Evolutionary conservation across 176 grass and related monocot species (phyloP).

Genomic region (Olyra latifolia): DNA sequence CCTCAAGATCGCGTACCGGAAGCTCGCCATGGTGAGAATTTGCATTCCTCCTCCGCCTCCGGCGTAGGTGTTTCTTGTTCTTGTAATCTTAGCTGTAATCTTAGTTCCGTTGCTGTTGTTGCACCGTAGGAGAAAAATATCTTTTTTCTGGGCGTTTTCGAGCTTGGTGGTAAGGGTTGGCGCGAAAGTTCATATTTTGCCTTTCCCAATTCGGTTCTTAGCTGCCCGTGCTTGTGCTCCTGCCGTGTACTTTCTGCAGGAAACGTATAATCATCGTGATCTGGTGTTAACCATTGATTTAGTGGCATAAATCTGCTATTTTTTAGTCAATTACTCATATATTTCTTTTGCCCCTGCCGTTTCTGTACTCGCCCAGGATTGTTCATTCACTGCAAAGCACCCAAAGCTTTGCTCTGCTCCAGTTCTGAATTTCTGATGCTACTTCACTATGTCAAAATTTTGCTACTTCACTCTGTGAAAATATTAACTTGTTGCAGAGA

Average conservation of each 20-base stretch:
- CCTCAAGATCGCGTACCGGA: slow-evolving; percentile 76
- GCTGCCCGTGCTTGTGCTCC: not conserved
- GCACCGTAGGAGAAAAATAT: not conserved
- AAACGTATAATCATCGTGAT: not conserved
- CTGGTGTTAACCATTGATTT: not conserved
- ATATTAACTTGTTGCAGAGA: slow-evolving; percentile 43
- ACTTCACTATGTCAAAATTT: too few relatives aligned
- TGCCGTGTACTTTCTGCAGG: not conserved
- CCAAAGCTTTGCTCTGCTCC: not conserved
- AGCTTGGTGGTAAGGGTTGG: slow-evolving; percentile 13
- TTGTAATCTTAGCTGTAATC: not conserved
- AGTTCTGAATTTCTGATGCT: not conserved
- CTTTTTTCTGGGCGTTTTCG: not conserved
- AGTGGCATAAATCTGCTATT: not conserved
- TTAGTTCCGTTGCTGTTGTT: not conserved
- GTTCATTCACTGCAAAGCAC: not conserved
- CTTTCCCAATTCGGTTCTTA: not conserved
- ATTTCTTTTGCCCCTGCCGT: not conserved
- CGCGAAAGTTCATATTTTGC: slow-evolving; percentile 29
- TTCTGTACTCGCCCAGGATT: not conserved
- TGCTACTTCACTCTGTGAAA: not conserved
- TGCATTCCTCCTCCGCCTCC: not conserved
- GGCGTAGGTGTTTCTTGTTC: not conserved
- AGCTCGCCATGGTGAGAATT: slow-evolving; percentile 77
- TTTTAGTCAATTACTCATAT: not conserved